A percentile compares a stretch with the other conserved stretches of the same genome.
phyloP scores from a whole-genome alignment of 495 filamentous ascomycete genomes.

The Pseudevernia furfuracea region DNA sequence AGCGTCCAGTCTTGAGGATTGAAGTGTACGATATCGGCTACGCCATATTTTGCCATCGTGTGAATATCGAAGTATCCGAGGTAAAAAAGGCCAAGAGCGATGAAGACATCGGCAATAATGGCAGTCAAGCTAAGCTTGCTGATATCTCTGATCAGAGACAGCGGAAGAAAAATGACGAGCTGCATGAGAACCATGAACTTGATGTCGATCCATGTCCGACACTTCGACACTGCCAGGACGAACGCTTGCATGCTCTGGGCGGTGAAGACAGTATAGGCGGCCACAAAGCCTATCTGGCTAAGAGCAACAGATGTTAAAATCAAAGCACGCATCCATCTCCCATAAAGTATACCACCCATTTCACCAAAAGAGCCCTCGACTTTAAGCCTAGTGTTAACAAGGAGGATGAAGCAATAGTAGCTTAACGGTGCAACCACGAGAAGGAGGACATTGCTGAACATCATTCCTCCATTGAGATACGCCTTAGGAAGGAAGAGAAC shows the following conservation, averaged over 20 bases:
- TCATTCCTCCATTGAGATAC: constrained; percentile 91
- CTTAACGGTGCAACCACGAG: constrained; percentile 74
- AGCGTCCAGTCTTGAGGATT: constrained; percentile 87
- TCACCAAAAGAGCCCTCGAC: constrained; percentile 91
- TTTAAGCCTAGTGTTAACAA: constrained; percentile 77
- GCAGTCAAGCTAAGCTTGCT: constrained; percentile 88
- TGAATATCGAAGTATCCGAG: constrained; percentile 92
- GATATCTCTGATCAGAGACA: constrained; percentile 90
- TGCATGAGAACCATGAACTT: constrained; percentile 87
- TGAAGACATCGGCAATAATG: constrained; percentile 86
- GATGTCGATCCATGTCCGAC: constrained; percentile 71
- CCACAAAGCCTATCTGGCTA: constrained; percentile 90
- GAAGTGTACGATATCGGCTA: constrained; percentile 78
- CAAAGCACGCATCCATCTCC: constrained; percentile 75
- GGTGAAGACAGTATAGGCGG: constrained; percentile 98
- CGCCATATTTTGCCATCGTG: constrained; percentile 64
- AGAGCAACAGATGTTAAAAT: constrained; percentile 88
- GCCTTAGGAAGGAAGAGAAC: constrained; percentile 94
- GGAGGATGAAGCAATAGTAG: constrained; percentile 92
- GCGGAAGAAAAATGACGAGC: constrained; percentile 84
- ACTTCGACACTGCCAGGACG: constrained; percentile 73
- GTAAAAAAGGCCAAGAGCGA: constrained; percentile 82
- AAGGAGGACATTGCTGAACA: constrained; percentile 88
- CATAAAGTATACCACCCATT: constrained; percentile 87
- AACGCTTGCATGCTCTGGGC: constrained; percentile 94